phyloP scores from a whole-genome alignment of 2,329 filamentous ascomycete genomes.

The Pseudogymnoascus sp. region DNA sequence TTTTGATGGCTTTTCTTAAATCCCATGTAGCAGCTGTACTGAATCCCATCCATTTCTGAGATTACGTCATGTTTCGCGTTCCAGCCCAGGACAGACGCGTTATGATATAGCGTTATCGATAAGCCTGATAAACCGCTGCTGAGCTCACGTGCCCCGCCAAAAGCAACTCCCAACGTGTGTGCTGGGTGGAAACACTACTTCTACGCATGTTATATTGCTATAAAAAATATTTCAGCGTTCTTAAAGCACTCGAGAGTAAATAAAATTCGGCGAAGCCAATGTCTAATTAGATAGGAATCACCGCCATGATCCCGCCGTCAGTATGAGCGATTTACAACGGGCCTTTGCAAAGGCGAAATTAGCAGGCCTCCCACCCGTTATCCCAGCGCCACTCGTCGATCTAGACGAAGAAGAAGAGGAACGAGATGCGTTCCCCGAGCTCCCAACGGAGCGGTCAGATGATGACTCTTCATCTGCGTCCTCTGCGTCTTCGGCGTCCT shows the following conservation, averaged over 20 bases:
- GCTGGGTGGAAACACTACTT: not conserved
- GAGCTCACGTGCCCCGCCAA: slow-evolving; percentile 2
- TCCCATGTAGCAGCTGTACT: not conserved
- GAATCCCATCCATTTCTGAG: not conserved
- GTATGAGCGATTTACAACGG: slow-evolving; percentile 76
- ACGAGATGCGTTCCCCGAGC: slow-evolving; percentile 33
- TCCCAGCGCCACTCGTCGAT: slow-evolving; percentile 44
- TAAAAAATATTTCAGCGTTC: not conserved
- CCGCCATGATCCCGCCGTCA: slow-evolving; percentile 16
- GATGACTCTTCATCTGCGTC: slow-evolving; percentile 67
- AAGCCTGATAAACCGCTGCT: not conserved
- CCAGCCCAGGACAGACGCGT: not conserved
- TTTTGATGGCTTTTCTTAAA: not conserved
- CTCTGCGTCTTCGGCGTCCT: slow-evolving; percentile 79
- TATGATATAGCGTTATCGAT: not conserved
- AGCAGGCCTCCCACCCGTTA: slow-evolving; percentile 51
- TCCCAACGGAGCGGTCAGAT: slow-evolving; percentile 33
- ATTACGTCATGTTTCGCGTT: not conserved
- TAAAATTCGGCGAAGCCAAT: not conserved
- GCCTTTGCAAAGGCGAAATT: slow-evolving; percentile 73
- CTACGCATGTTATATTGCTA: not conserved
- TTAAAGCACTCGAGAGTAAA: not conserved
- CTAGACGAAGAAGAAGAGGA: slow-evolving; percentile 45
- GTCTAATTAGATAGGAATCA: not conserved
- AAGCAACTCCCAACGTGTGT: not conserved